Evolutionary conservation across 2,329 filamentous ascomycete species (phyloP), one percentile per base, ranked within the genome.

Genomic region (Microsporum audouinii): DNA sequence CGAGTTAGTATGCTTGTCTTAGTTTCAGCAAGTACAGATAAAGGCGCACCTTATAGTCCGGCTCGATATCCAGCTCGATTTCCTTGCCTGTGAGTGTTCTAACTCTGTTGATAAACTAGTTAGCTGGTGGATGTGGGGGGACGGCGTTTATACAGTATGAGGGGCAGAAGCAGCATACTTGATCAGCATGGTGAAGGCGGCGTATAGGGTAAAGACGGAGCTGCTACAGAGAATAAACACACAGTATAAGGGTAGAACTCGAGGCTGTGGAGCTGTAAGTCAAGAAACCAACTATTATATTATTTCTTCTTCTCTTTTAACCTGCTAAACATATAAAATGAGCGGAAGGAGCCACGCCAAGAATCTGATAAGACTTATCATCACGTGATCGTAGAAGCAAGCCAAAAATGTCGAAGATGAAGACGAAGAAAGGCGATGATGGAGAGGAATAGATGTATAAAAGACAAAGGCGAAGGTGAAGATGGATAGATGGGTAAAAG

Each of bases 41-140:
- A 4, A 43, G 4, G 27, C 58, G 60, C 69, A 95, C 91, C 83
- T 91, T 96, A 82, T 95, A 95, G 71, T 90, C 87, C 59, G 85
- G 82, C 80, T 97, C 94, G 73, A 99, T 95, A 72, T 97, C 91
- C 70, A 99, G 85, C 82, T 97, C 92, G 75, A 97, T 97, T 79
- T 99, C 91, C 81, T 97, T 97, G 72, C 94, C 94, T 66, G 94
- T 97, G 66, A 99, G 86, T 65, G 94, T 99, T 73, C 94, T 88
- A 73, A 99, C 92, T 82, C 92, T 99, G 69, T 49, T 47, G 12
- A 51, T 12, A 41, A 8, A 53, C 43, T 62, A 10, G 29, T 59
- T 41, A 27, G 43, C 41, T 47, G 23, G 17, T 27, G 55, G 53
- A 57, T 53, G 58, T 34, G 55, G n/a, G 59, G 57, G 43, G 45